Percentiles rank a stretch among this genome's conserved stretches.
phyloP scores from a whole-genome alignment of 78 protist species.

The Diacronema lutheri region DNA sequence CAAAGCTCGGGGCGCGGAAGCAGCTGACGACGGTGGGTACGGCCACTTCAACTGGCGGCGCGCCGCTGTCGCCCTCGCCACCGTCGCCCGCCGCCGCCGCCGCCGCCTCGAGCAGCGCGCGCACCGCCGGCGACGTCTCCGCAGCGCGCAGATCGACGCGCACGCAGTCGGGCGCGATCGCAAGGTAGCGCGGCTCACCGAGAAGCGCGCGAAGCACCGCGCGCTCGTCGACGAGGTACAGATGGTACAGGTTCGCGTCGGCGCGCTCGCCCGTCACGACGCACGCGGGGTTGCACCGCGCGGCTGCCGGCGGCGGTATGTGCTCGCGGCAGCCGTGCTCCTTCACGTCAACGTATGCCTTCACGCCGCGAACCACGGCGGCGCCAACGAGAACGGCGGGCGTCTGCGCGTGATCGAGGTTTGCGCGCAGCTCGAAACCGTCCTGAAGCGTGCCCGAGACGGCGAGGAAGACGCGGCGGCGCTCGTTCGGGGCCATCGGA shows the following conservation, averaged over 20 bases:
- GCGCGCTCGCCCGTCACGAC: neutral
- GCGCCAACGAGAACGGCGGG: neutral
- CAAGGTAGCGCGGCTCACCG: conserved; percentile 9
- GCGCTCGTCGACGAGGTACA: conserved; percentile 1
- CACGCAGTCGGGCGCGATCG: conserved; percentile 12
- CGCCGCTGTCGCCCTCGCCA: too few species aligned
- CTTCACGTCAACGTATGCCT: neutral
- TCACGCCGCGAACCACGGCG: neutral
- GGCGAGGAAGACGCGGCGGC: neutral
- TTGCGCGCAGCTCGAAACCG: conserved; percentile 1
- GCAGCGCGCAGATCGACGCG: neutral
- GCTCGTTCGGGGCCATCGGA: too few species aligned
- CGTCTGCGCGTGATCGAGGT: neutral
- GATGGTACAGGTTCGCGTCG: conserved; percentile 5
- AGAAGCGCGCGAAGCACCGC: neutral
- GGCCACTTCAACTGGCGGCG: neutral
- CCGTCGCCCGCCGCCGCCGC: neutral
- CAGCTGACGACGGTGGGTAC: neutral
- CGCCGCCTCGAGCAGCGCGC: neutral
- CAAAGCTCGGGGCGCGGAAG: neutral
- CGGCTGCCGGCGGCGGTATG: neutral
- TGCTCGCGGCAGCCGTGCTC: neutral
- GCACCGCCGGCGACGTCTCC: neutral
- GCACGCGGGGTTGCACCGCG: neutral
- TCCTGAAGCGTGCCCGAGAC: conserved; percentile 6